Conservation (phyloP, 2,329 filamentous ascomycete species). For the Alternaria sp. region DNA sequence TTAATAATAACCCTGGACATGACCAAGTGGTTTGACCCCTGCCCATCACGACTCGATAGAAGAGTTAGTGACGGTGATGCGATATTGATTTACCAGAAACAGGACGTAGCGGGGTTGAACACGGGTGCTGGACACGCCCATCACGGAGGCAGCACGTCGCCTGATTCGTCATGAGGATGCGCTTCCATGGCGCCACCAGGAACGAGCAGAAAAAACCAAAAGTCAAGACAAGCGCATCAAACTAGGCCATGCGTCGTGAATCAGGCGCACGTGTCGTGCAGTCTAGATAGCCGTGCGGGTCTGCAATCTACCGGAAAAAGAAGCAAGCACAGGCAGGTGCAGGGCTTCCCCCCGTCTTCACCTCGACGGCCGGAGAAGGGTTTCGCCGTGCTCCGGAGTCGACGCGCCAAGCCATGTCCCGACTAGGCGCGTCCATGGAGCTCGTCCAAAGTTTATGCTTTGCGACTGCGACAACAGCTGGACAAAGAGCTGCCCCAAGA, state of each 20-base stretch:
- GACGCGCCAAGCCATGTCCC: slow-evolving; percentile 23
- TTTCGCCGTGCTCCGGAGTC: slow-evolving; percentile 5
- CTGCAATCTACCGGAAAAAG: slow-evolving; percentile 3
- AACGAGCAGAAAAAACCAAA: slow-evolving; percentile 17
- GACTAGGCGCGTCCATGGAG: slow-evolving; percentile 27
- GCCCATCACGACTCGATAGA: slow-evolving; percentile 12
- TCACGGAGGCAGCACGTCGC: slow-evolving; percentile 3
- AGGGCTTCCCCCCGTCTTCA: background rate
- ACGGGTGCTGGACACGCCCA: slow-evolving; percentile 10
- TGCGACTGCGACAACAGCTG: slow-evolving; percentile 22
- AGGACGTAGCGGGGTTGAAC: slow-evolving; percentile 8
- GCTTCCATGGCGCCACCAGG: slow-evolving; percentile 15
- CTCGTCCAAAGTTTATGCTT: slow-evolving; percentile 25
- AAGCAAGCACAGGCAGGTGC: background rate
- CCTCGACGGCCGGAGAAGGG: slow-evolving; percentile 1
- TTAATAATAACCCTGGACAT: slow-evolving; percentile 32
- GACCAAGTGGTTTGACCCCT: slow-evolving; percentile 22
- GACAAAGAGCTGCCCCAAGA: slow-evolving; percentile 6
- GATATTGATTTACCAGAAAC: slow-evolving; percentile 21
- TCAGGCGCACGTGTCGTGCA: slow-evolving; percentile 11
- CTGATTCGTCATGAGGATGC: slow-evolving; percentile 16
- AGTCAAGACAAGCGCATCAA: slow-evolving; percentile 1
- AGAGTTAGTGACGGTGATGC: slow-evolving; percentile 13
- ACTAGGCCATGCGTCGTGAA: slow-evolving; percentile 11
- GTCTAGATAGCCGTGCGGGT: slow-evolving; percentile 6